Conservation (phyloP, 2,329 filamentous ascomycete species). For the Metarhizium brunneum region DNA sequence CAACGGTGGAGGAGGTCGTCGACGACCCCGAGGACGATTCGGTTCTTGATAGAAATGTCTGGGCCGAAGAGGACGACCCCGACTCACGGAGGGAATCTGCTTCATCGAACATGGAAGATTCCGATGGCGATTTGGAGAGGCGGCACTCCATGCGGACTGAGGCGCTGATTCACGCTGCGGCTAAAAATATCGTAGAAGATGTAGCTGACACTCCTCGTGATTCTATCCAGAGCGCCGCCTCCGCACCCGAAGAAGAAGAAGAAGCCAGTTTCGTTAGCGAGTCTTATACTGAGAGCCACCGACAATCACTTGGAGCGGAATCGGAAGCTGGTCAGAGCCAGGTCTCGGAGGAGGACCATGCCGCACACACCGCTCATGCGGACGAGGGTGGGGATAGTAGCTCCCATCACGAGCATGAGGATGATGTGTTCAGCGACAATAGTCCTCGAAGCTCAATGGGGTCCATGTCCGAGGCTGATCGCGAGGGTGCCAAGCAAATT, state of each 20-base stretch:
- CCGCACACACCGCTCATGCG: slow-evolving; percentile 7
- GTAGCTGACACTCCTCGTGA: slow-evolving; percentile 14
- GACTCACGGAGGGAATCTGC: slow-evolving; percentile 11
- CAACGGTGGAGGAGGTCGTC: neutral
- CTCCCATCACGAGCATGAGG: slow-evolving; percentile 42
- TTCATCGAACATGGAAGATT: slow-evolving; percentile 10
- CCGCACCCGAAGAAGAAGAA: slow-evolving; percentile 3
- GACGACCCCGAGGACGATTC: slow-evolving; percentile 3
- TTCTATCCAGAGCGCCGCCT: slow-evolving; percentile 14
- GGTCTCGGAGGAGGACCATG: slow-evolving; percentile 10
- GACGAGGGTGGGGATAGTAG: slow-evolving; percentile 32
- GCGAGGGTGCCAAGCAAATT: slow-evolving; percentile 23
- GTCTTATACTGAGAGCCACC: slow-evolving; percentile 11
- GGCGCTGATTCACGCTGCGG: slow-evolving; percentile 43
- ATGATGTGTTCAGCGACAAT: slow-evolving; percentile 50
- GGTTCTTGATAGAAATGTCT: neutral
- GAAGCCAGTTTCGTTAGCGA: slow-evolving; percentile 15
- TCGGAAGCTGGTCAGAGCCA: slow-evolving; percentile 12
- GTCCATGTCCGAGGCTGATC: slow-evolving; percentile 33
- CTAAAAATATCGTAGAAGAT: slow-evolving; percentile 39
- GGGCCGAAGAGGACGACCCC: neutral
- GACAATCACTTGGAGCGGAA: slow-evolving; percentile 15
- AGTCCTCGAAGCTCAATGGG: slow-evolving; percentile 48
- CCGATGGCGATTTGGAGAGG: slow-evolving; percentile 16
- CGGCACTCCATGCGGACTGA: slow-evolving; percentile 37